These are phyloP conservation scores for Diaporthe caulivora DNA, from an alignment of 2,329 filamentous ascomycete species.

Conservation along the genomic window DNA sequence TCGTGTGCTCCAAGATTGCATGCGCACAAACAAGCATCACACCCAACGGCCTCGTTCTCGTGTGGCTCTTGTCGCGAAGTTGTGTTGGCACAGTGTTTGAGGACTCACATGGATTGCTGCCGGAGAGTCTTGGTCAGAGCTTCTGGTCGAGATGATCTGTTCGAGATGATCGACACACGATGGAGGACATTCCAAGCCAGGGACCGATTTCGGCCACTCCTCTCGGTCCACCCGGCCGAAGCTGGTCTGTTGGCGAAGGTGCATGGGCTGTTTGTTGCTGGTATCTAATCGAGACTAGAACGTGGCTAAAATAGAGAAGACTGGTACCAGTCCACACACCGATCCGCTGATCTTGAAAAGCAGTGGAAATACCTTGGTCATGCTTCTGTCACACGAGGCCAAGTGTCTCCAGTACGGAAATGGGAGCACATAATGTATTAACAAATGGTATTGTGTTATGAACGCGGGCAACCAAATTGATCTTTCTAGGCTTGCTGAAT, in stretches of 20 bases:
- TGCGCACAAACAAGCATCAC: not conserved
- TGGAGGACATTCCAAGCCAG: not conserved
- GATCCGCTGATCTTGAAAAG: not conserved
- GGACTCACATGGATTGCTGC: not conserved
- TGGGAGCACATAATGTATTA: not conserved
- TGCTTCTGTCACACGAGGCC: not conserved
- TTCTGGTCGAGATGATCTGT: not conserved
- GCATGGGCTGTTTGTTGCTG: not conserved
- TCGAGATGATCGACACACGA: not conserved
- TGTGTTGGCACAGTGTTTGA: not conserved
- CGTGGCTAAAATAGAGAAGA: not conserved
- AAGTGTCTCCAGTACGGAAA: not conserved
- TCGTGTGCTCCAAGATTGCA: slow-evolving; percentile 8
- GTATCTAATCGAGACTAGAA: not conserved
- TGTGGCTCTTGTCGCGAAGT: not conserved
- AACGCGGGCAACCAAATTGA: slow-evolving; percentile 4
- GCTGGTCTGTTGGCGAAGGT: not conserved
- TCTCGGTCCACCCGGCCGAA: not conserved
- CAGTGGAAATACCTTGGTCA: not conserved
- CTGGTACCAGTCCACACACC: no score
- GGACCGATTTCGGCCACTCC: not conserved
- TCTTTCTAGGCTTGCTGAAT: slow-evolving; percentile 28
- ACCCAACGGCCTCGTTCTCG: not conserved
- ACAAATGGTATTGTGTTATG: slow-evolving; percentile 23
- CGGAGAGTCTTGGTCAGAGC: not conserved